phyloP scores from a whole-genome alignment of 2,329 filamentous ascomycete species.

The Colletotrichum ledebouriae region DNA sequence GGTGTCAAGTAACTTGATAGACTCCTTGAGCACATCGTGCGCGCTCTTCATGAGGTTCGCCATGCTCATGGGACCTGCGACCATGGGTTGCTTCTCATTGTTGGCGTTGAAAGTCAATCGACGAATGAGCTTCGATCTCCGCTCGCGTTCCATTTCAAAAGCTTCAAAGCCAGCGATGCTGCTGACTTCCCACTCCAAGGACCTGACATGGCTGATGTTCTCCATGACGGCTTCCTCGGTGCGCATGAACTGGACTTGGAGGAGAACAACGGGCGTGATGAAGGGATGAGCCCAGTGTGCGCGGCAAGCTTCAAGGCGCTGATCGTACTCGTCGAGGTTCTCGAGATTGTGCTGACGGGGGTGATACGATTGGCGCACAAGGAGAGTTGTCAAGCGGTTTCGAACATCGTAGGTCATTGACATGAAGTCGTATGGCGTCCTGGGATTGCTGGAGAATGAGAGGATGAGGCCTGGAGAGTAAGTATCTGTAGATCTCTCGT shows the following conservation, averaged over 20 bases:
- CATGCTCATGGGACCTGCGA: constrained; percentile 56
- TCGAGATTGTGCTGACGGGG: constrained; percentile 57
- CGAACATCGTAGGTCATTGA: constrained; percentile 60
- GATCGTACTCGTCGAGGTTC: constrained; percentile 61
- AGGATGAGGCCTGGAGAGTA: constrained; percentile 55
- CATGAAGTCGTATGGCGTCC: constrained; percentile 61
- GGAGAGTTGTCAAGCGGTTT: constrained; percentile 54
- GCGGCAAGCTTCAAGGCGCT: constrained; percentile 59
- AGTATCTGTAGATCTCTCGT: constrained; percentile 20
- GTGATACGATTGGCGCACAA: constrained; percentile 60
- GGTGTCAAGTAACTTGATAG: constrained; percentile 61
- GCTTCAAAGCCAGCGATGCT: constrained; percentile 57
- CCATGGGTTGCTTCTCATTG: constrained; percentile 26
- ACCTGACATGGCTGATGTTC: constrained; percentile 58
- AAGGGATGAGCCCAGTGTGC: constrained; percentile 61
- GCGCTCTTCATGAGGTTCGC: constrained; percentile 63
- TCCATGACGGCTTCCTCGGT: constrained; percentile 60
- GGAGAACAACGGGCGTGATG: constrained; percentile 59
- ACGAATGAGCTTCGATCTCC: constrained; percentile 44
- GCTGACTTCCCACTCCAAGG: constrained; percentile 58
- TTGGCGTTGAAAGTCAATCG: constrained; percentile 25
- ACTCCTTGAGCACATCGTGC: constrained; percentile 60
- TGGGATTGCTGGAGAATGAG: constrained; percentile 59
- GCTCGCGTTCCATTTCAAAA: constrained; percentile 46
- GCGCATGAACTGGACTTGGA: constrained; percentile 61